Percentiles rank a stretch among this genome's conserved stretches.
phyloP scores from a whole-genome alignment of 2,329 filamentous ascomycete genomes.

The Arthrobotrys conoides region DNA sequence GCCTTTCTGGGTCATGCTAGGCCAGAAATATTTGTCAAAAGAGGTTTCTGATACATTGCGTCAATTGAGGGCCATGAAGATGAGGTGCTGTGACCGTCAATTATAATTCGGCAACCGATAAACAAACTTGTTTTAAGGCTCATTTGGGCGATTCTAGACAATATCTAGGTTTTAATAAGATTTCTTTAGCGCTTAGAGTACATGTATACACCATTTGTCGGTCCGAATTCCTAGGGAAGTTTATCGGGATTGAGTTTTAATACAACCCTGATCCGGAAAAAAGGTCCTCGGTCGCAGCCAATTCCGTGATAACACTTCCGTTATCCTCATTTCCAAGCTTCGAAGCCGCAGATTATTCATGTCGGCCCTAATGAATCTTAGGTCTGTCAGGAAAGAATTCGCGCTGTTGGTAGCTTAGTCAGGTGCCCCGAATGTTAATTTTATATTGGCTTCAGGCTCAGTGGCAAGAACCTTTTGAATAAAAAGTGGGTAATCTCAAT shows the following conservation, averaged over 20 bases:
- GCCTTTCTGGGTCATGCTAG: too few species aligned
- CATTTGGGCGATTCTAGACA: too few species aligned
- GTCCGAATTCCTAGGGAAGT: not conserved
- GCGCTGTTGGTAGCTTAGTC: too few species aligned
- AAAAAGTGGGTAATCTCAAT: not conserved
- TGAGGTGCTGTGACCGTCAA: too few species aligned
- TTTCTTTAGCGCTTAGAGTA: not conserved
- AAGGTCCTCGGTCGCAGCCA: not conserved
- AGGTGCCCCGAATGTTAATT: too few species aligned
- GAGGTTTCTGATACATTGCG: too few species aligned
- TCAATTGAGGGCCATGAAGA: too few species aligned
- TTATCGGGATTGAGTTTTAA: not conserved
- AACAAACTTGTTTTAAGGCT: too few species aligned
- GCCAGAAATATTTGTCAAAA: too few species aligned
- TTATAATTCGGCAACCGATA: too few species aligned
- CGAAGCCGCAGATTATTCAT: not conserved
- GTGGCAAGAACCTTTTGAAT: not conserved
- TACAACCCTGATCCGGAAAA: not conserved
- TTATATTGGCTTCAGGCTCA: too few species aligned
- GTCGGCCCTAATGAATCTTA: not conserved
- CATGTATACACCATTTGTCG: not conserved
- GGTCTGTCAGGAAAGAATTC: not conserved
- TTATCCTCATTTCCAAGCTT: not conserved
- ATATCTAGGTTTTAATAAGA: not conserved
- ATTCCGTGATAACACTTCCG: not conserved